phyloP scores from a whole-genome alignment of 495 filamentous ascomycete genomes.

The Penicillium cosmopolitanum region DNA sequence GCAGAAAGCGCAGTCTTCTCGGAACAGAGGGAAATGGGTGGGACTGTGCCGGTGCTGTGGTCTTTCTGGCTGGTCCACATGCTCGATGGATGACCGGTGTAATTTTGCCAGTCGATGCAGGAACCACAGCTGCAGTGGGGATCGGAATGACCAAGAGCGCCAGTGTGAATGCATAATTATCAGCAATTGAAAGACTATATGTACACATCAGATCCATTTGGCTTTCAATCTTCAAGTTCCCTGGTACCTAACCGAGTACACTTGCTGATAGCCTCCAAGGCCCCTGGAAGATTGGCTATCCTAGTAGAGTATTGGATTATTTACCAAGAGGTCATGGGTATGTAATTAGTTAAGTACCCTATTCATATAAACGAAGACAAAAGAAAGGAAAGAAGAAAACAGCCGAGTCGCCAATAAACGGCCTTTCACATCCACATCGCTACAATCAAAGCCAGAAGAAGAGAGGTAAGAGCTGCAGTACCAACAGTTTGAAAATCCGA shows the following conservation, averaged over 20 bases:
- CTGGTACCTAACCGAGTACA: too few relatives aligned
- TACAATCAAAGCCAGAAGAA: slow-evolving; percentile 34
- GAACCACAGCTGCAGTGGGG: slow-evolving; percentile 43
- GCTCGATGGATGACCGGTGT: slow-evolving; percentile 55
- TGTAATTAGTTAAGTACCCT: not conserved
- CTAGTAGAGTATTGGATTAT: too few relatives aligned
- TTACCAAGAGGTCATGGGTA: not conserved
- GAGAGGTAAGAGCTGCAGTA: slow-evolving; percentile 30
- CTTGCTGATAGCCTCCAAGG: too few relatives aligned
- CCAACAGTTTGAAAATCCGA: slow-evolving; percentile 22
- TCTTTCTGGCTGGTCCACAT: slow-evolving; percentile 51
- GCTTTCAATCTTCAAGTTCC: not conserved
- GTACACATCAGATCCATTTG: not conserved
- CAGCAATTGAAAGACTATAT: not conserved
- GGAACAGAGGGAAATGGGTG: slow-evolving; percentile 58
- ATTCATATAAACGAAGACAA: slow-evolving; percentile 9
- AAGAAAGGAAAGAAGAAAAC: slow-evolving; percentile 3
- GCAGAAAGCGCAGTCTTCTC: slow-evolving; percentile 54
- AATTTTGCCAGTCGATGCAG: slow-evolving; percentile 53
- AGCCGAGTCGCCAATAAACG: not conserved
- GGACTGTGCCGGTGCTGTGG: slow-evolving; percentile 45
- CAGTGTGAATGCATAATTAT: slow-evolving; percentile 23
- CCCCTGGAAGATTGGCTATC: too few relatives aligned
- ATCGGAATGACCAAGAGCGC: slow-evolving; percentile 34
- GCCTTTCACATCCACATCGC: slow-evolving; percentile 31